Conservation (phyloP, 768 basidiomycete species). For the Pleurotus pulmonarius region DNA sequence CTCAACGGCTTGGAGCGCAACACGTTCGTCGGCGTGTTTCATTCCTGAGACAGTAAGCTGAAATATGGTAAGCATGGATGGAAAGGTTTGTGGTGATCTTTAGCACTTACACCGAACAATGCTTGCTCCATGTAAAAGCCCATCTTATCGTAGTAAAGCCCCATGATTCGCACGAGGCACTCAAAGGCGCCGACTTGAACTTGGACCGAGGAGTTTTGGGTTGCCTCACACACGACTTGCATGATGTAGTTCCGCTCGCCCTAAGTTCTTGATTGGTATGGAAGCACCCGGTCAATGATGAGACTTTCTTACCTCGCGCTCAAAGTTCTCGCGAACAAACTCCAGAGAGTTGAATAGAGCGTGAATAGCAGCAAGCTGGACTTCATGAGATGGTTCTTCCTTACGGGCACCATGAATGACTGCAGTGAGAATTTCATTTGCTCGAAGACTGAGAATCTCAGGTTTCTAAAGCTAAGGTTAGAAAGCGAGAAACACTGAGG, state of each 20-base stretch:
- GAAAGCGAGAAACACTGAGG: conserved; percentile 7
- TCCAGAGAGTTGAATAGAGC: conserved; percentile 94
- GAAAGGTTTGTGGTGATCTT: conserved; percentile 4
- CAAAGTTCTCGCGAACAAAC: conserved; percentile 97
- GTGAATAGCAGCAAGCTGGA: conserved; percentile 90
- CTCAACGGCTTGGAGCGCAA: conserved; percentile 94
- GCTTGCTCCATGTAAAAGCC: conserved; percentile 99
- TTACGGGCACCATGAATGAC: conserved; percentile 98
- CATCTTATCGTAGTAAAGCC: conserved; percentile 99
- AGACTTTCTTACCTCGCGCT: conserved; percentile 78
- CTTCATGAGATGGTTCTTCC: conserved; percentile 88
- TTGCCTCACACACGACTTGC: conserved; percentile 99
- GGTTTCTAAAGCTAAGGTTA: conserved; percentile 64
- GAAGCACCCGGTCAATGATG: not conserved
- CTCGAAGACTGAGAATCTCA: conserved; percentile 80
- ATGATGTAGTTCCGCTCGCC: conserved; percentile 99
- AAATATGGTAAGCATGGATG: conserved; percentile 12
- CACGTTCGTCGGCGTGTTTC: conserved; percentile 88
- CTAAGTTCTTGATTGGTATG: conserved; percentile 35
- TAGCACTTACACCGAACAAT: conserved; percentile 79
- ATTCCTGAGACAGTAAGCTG: conserved; percentile 97
- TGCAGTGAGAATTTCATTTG: conserved; percentile 97
- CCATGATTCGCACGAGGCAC: conserved; percentile 95
- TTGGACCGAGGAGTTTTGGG: conserved; percentile 71
- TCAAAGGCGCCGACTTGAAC: conserved; percentile 98